Conservation (phyloP, 306 rosid genomes). For the Ormosia emarginata region DNA sequence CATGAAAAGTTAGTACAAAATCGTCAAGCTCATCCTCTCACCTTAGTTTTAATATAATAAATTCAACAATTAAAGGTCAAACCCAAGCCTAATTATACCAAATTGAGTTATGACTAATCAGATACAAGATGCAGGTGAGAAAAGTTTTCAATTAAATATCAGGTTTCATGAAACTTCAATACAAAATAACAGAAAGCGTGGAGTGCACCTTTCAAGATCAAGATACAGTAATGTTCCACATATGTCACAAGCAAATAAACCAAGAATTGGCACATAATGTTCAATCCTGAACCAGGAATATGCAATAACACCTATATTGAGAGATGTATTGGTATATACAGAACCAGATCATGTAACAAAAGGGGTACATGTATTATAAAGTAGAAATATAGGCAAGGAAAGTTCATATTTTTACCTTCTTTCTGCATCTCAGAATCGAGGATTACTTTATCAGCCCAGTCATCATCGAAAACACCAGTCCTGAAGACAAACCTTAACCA, state of each 20-base stretch:
- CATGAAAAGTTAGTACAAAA: background rate
- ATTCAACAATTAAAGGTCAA: constrained; percentile 1
- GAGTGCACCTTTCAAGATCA: constrained; percentile 1
- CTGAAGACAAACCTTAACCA: constrained; percentile 75
- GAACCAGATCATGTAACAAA: background rate
- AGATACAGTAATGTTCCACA: background rate
- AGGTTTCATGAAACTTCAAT: background rate
- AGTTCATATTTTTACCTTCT: constrained; percentile 38
- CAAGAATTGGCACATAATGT: background rate
- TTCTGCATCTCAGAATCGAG: constrained; percentile 54
- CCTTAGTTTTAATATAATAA: background rate
- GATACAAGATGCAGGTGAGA: background rate
- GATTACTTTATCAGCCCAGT: constrained; percentile 52
- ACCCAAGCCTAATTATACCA: background rate
- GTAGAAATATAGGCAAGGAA: background rate
- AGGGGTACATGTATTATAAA: background rate
- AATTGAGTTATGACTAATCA: background rate
- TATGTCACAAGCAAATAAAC: background rate
- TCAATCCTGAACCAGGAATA: background rate
- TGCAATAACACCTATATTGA: background rate
- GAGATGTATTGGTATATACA: background rate
- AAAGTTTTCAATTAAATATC: background rate
- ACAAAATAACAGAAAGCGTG: background rate
- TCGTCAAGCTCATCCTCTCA: background rate
- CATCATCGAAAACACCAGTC: constrained; percentile 64